phyloP scores from a whole-genome alignment of 768 basidiomycete genomes.

The Russula sp. region DNA sequence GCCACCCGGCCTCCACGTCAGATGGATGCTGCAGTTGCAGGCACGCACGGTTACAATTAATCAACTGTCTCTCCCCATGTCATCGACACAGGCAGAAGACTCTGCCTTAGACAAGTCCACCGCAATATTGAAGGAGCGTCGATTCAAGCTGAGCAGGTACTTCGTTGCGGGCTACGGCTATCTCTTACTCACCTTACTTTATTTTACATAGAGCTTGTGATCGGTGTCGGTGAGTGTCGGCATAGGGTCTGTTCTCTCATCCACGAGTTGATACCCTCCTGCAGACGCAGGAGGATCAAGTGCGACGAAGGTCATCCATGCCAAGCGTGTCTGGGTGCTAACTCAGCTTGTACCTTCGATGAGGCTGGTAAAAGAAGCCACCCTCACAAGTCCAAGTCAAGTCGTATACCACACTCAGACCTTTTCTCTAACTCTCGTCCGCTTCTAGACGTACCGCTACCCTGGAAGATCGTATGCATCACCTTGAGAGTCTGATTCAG shows the following conservation, averaged over 20 bases:
- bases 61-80: neutral
- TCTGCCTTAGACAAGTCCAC: conserved; percentile 9
- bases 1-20: no score
- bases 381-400: conserved; percentile 81
- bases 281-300: conserved; percentile 73
- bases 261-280: conserved; percentile 9
- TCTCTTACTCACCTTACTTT: neutral
- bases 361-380: conserved; percentile 81
- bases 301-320: conserved; percentile 88
- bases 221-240: conserved; percentile 68
- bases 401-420: conserved; percentile 25
- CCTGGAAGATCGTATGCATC: conserved; percentile 83
- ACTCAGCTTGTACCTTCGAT: conserved; percentile 78
- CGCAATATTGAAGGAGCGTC: conserved; percentile 58
- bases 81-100: conserved; percentile 8
- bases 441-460: conserved; percentile 62
- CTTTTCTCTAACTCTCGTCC: neutral
- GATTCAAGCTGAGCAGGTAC: conserved; percentile 84
- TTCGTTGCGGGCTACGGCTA: conserved; percentile 22
- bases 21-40: no score
- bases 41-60: no score
- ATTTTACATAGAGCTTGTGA: conserved; percentile 65
- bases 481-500: conserved; percentile 76
- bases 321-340: conserved; percentile 79
- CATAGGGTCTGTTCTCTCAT: neutral